Evolutionary conservation across 371 early-diverging fungal species (phyloP), one percentile per base, ranked within the genome.

Genomic region (Saksenaea oblongispora): DNA sequence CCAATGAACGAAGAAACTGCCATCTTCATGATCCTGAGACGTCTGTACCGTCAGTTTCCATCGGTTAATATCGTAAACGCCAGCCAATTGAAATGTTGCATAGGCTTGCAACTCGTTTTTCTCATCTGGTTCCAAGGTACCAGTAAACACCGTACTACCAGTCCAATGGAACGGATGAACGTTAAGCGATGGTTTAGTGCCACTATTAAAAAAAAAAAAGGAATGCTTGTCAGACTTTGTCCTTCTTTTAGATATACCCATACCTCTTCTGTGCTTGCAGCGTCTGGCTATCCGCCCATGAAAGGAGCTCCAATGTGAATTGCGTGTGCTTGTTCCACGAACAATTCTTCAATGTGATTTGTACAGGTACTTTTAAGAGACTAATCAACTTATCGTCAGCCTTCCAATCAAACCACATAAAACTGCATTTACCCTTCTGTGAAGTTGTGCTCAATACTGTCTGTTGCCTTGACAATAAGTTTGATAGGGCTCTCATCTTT

Each of bases 401-500:
- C 14, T n/a, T 41, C 14, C 18, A 3, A 4, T 41, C 14, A n/a
- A n/a, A 41, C n/a, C n/a, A n/a, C n/a, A n/a, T n/a, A n/a, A n/a
- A n/a, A n/a, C n/a, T n/a, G n/a, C n/a, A n/a, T n/a, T 22, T 78
- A 87, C 88, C 83, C 75, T 63, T 73, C 64, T 39, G 51, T 61
- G 68, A 89, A 88, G 62, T 86, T 72, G 62, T 87, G 89, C 11
- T 63, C 39, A 24, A 72, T 44, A 27, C 61, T 55, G 61, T 85
- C 84, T 5, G 69, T 61, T 0, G 77, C 71, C 34, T 70, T 63
- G 13, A 89, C 73, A 47, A 84, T 70, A 9, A 91, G 67, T 42
- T 90, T 81, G 47, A 91, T 73, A 2, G 93, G 91, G 62, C 88
- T 87, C 36, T 85, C 85, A 60, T 91, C 93, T 58, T 85, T 86